Conservation (phyloP, 208 protist species). For the Lotmaria passim region DNA sequence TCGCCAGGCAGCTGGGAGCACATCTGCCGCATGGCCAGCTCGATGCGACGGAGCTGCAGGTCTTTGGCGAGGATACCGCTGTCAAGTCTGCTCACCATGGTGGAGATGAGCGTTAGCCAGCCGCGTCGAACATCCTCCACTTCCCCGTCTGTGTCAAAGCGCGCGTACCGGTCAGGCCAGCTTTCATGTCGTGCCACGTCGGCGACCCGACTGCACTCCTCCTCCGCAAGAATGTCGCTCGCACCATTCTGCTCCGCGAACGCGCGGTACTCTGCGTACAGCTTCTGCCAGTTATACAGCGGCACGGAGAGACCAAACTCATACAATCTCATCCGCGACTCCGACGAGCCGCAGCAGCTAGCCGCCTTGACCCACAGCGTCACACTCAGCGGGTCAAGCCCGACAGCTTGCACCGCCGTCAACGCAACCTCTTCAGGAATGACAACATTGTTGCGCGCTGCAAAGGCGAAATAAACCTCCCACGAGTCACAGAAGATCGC, state of each 20-base stretch:
- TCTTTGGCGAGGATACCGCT: constrained; percentile 31
- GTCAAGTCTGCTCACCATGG: constrained; percentile 43
- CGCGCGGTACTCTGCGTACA: constrained; percentile 54
- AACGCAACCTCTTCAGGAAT: constrained; percentile 65
- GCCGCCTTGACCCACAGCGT: constrained; percentile 72
- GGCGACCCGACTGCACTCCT: constrained; percentile 21
- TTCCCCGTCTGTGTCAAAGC: constrained; percentile 34
- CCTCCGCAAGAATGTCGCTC: constrained; percentile 13
- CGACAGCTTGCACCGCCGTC: constrained; percentile 71
- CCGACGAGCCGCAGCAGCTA: constrained; percentile 31
- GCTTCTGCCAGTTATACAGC: constrained; percentile 45
- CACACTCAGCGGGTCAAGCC: constrained; percentile 75
- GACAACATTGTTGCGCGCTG: constrained; percentile 43
- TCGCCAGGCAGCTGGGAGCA: constrained; percentile 65
- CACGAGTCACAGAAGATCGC: constrained; percentile 83
- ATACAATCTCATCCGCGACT: constrained; percentile 64
- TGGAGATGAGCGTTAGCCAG: constrained; percentile 56
- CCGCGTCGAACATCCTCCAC: constrained; percentile 38
- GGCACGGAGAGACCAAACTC: constrained; percentile 74
- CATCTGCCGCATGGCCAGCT: constrained; percentile 84
- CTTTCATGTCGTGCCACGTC: constrained; percentile 31
- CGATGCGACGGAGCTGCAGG: constrained; percentile 71
- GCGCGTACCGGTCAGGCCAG: constrained; percentile 80
- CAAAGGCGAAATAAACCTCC: constrained; percentile 78
- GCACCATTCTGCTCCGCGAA: constrained; percentile 32